phyloP scores from a whole-genome alignment of 192 early-diverging fungal genomes.

The Backusella tuberculispora region DNA sequence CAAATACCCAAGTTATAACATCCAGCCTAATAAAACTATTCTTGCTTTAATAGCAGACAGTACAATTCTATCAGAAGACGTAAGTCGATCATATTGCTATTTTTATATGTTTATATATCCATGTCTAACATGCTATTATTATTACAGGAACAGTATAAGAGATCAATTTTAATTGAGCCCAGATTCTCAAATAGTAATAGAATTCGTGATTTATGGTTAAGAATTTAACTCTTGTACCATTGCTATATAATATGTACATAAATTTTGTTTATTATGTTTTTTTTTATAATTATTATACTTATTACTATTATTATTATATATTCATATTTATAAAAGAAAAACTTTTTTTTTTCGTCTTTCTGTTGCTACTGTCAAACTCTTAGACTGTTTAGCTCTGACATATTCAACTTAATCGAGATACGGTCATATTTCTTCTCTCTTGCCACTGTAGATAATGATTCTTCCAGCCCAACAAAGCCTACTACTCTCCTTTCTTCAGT shows the following conservation, averaged over 20 bases:
- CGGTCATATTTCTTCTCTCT: background rate
- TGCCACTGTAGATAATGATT: background rate
- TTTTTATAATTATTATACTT: constrained; percentile 1
- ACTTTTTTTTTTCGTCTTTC: background rate
- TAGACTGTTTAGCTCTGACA: background rate
- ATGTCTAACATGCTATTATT: background rate
- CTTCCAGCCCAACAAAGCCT: background rate
- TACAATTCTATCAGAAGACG: constrained; percentile 31
- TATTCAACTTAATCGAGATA: background rate
- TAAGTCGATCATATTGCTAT: constrained; percentile 7
- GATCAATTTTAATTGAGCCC: constrained; percentile 20
- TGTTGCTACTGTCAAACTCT: background rate
- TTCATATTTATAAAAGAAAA: background rate
- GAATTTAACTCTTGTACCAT: constrained; percentile 10
- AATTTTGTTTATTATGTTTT: background rate
- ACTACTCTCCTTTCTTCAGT: background rate
- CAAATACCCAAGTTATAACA: constrained; percentile 25
- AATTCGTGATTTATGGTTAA: constrained; percentile 24
- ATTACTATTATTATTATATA: background rate
- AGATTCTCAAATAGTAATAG: constrained; percentile 26
- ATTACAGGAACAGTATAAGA: constrained; percentile 26
- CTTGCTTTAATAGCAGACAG: constrained; percentile 36
- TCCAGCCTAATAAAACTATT: constrained; percentile 28
- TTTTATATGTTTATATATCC: background rate
- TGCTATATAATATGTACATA: background rate